These are phyloP conservation scores for Coemansia sp. DNA, from an alignment of 192 early-diverging fungal genomes.

Conservation along the genomic window DNA sequence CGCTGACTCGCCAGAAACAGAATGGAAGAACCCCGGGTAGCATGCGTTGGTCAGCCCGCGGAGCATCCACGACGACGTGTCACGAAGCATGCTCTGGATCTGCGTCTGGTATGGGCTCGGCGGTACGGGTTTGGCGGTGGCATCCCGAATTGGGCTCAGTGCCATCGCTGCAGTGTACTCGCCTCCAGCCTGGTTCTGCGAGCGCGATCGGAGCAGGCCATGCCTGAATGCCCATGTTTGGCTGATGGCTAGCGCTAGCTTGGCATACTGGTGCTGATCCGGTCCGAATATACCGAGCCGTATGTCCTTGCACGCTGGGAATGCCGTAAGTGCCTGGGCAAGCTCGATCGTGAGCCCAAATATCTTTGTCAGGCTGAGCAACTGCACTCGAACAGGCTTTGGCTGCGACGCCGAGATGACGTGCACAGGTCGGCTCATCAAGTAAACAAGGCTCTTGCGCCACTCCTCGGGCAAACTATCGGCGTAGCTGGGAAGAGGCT, in stretches of 20 bases:
- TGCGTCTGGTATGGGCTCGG: conserved; percentile 20
- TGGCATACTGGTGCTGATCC: conserved; percentile 33
- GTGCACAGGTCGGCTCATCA: conserved; percentile 31
- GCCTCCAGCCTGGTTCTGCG: conserved; percentile 28
- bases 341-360: conserved; percentile 38
- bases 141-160: conserved; percentile 19
- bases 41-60: conserved; percentile 33
- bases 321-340: conserved; percentile 15
- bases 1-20: not conserved
- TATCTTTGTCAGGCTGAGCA: conserved; percentile 24
- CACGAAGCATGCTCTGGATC: conserved; percentile 15
- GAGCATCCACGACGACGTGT: conserved; percentile 44
- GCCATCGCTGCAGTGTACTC: conserved; percentile 17
- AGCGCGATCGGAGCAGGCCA: conserved; percentile 23
- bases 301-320: conserved; percentile 24
- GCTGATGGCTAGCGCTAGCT: conserved; percentile 35
- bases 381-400: conserved; percentile 32
- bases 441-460: conserved; percentile 28
- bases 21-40: conserved; percentile 24
- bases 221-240: conserved; percentile 39
- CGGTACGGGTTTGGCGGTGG: conserved; percentile 14
- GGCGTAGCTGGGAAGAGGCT: conserved; percentile 29
- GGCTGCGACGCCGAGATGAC: conserved; percentile 40
- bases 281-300: conserved; percentile 33
- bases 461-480: conserved; percentile 29